A percentile compares a stretch with the other conserved stretches of the same genome.
These are phyloP conservation scores for Typha latifolia DNA, from an alignment of 176 grass and related monocot genomes.

Conservation along the genomic window DNA sequence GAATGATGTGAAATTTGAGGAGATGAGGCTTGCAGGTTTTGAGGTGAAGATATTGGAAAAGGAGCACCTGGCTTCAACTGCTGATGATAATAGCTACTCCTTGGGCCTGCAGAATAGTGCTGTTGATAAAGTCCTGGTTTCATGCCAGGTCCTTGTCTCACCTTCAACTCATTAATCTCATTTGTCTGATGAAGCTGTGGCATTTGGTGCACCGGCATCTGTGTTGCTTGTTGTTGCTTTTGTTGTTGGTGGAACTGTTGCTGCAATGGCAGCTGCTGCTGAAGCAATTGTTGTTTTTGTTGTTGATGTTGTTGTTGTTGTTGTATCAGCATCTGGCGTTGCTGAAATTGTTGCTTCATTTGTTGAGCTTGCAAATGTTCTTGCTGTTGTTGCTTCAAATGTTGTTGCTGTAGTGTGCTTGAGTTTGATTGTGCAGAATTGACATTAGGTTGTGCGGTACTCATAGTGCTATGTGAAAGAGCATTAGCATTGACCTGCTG, in stretches of 20 bases:
- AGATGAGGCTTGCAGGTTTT: slow-evolving; percentile 87
- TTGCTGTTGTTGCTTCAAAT: slow-evolving; percentile 48
- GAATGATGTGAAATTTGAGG: slow-evolving; percentile 87
- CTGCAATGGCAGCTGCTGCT: slow-evolving; percentile 38
- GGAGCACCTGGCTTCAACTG: slow-evolving; percentile 52
- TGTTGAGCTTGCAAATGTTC: slow-evolving; percentile 66
- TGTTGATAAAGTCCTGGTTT: slow-evolving; percentile 82
- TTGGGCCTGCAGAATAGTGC: slow-evolving; percentile 26
- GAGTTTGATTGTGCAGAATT: slow-evolving; percentile 54
- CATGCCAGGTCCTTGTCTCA: slow-evolving; percentile 54
- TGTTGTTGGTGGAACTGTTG: slow-evolving; percentile 40
- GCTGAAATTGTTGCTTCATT: slow-evolving; percentile 43
- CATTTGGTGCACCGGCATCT: slow-evolving; percentile 34
- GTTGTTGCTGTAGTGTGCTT: slow-evolving; percentile 52
- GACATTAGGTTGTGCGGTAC: slow-evolving; percentile 44
- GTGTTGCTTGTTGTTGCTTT: slow-evolving; percentile 44
- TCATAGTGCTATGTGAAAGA: slow-evolving; percentile 43
- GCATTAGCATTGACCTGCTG: slow-evolving; percentile 48
- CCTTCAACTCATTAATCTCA: slow-evolving; percentile 59
- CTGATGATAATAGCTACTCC: slow-evolving; percentile 53
- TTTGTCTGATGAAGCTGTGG: slow-evolving; percentile 54
- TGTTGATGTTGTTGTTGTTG: slow-evolving; percentile 66
- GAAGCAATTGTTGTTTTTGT: slow-evolving; percentile 45
- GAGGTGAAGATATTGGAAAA: slow-evolving; percentile 86
- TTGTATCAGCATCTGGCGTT: slow-evolving; percentile 10